These are phyloP conservation scores for Mycena amicta DNA, from an alignment of 768 basidiomycete species.

Conservation along the genomic window DNA sequence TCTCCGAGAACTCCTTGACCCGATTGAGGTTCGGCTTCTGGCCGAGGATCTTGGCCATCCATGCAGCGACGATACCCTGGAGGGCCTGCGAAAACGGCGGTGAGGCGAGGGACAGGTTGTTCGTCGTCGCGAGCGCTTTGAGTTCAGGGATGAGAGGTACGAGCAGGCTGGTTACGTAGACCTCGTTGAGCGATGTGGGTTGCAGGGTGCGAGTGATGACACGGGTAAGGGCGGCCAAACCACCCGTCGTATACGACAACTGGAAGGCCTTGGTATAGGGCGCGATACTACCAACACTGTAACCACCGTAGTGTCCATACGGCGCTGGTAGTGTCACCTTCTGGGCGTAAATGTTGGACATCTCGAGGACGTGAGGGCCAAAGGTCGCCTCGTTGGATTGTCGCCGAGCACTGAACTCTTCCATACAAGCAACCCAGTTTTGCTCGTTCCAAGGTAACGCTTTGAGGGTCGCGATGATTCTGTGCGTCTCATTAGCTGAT, in stretches of 20 bases:
- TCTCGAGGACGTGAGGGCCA: background rate
- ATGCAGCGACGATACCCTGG: background rate
- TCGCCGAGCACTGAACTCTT: conserved; percentile 1
- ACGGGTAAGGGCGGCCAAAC: background rate
- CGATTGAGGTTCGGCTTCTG: conserved; percentile 1
- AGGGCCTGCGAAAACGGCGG: background rate
- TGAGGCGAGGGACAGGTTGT: background rate
- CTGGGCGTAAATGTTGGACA: background rate
- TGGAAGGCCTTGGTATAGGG: background rate
- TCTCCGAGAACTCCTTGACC: conserved; percentile 1
- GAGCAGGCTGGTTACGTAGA: background rate
- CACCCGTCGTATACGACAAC: background rate
- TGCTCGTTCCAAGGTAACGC: conserved; percentile 3
- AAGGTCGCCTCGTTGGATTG: background rate
- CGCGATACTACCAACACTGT: background rate
- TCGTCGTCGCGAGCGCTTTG: background rate
- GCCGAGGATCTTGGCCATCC: conserved; percentile 1
- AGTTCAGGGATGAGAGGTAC: background rate
- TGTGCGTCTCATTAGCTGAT: background rate
- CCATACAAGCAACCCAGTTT: background rate
- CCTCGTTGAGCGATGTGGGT: background rate
- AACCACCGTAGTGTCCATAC: background rate
- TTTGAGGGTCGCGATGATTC: background rate
- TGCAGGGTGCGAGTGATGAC: background rate
- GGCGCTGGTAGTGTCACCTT: background rate